Evolutionary conservation across 768 basidiomycete species (phyloP).

Genomic region (Trametes villosa): DNA sequence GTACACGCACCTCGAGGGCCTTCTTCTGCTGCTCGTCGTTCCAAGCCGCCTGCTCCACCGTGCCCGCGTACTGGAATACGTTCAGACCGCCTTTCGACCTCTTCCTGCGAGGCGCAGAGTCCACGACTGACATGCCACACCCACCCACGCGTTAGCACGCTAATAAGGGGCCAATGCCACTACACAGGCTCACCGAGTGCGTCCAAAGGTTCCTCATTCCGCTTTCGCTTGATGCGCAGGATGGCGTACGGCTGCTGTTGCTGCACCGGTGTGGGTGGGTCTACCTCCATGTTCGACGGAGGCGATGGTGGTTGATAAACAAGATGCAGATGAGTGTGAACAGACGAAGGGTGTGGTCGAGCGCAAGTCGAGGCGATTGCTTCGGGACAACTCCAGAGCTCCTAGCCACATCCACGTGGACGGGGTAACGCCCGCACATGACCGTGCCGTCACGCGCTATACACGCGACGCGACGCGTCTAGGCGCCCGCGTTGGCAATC

Average conservation of each 20-base stretch:
- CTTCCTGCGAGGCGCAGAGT: constrained; percentile 51
- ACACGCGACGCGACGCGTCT: neutral
- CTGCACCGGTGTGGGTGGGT: constrained; percentile 5
- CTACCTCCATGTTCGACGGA: constrained; percentile 9
- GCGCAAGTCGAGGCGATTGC: neutral
- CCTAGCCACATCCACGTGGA: constrained; percentile 7
- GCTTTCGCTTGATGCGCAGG: constrained; percentile 80
- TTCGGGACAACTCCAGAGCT: constrained; percentile 3
- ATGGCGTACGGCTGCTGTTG: constrained; percentile 61
- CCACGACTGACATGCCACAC: constrained; percentile 6
- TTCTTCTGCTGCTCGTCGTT: constrained; percentile 59
- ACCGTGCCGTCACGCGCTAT: neutral
- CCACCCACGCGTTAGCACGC: neutral
- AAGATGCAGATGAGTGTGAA: neutral
- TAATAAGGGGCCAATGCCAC: constrained; percentile 1
- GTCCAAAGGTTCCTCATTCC: constrained; percentile 82
- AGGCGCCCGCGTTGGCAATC: no score
- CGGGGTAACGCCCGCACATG: neutral
- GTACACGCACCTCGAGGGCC: constrained; percentile 58
- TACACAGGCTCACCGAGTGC: constrained; percentile 60
- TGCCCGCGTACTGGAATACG: constrained; percentile 82
- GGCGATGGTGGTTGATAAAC: neutral
- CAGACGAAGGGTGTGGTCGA: neutral
- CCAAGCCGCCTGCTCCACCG: constrained; percentile 74
- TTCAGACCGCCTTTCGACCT: constrained; percentile 58